Evolutionary conservation across 2,329 filamentous ascomycete genomes (phyloP), one percentile per base, ranked within the genome.

Genomic region (Hypoxylon sp.): DNA sequence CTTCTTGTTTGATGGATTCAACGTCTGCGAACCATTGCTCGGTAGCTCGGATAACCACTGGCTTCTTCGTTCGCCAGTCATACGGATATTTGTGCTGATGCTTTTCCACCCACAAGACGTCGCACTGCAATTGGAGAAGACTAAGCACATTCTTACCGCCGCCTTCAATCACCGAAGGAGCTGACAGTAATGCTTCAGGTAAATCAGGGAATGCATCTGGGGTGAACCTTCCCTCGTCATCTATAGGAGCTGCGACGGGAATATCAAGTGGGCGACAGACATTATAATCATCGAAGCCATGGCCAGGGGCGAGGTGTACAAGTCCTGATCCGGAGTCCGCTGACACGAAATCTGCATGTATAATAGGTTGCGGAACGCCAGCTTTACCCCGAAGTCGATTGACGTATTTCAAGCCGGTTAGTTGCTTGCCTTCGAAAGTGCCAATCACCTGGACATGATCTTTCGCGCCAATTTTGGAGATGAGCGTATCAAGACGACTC

Each of bases 21-120:
- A 98, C 93, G 79, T 98, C 93, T 10, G 96, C 94, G 77, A 99
- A 99, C 96, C 96, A 99, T 80, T 99, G 96, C 39, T 94, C 93
- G 0, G 97, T 99, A 2, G 96, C 95, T 71, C 96, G 85, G 35
- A 97, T 89, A 66, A 99, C 93, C 54, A 99, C 91, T 0, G 96
- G 96, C 72, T 92, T 86, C 80, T 98, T 99, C 0, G 95, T 97
- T 59, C 96, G 88, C 96, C 96, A 99, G 80, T 99, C 96, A 73
- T 98, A 97, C 0, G 96, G 96, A 78, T 98, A 98, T 79, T 97
- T 98, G 84, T 99, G 96, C 57, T 86, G 86, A 77, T 95, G 91
- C 62, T 85, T 85, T 73, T 97, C 91, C 3, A 87, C 87, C 42
- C 86, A 85, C 44, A 98, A 82, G 2, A 98, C 86, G 67, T 89